Conservation (phyloP, 1,284 basidiomycete species). For the Ceratobasidium theobromae region DNA sequence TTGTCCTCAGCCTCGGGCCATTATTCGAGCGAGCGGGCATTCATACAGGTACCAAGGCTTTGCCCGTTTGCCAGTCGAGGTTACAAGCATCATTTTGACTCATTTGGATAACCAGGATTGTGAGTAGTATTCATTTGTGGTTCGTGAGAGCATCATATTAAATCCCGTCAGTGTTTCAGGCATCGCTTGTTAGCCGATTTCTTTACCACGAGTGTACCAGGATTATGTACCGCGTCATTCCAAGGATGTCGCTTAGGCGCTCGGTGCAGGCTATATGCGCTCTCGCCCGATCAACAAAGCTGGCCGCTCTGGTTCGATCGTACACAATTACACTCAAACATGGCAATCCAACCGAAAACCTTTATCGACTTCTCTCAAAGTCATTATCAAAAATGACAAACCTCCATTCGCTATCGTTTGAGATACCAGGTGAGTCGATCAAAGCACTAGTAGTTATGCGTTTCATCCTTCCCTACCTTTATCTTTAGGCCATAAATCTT, state of each 20-base stretch:
- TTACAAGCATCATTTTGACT: slow-evolving; percentile 3
- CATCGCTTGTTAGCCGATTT: slow-evolving; percentile 4
- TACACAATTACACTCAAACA: slow-evolving; percentile 24
- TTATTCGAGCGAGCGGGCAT: neutral
- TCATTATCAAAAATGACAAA: slow-evolving; percentile 7
- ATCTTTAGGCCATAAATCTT: slow-evolving; percentile 16
- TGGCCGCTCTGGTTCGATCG: slow-evolving; percentile 5
- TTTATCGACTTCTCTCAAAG: slow-evolving; percentile 10
- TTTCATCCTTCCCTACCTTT: neutral
- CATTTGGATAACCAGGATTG: neutral
- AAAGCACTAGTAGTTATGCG: no score
- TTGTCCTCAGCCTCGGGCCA: neutral
- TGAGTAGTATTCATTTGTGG: neutral
- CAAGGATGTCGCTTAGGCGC: slow-evolving; percentile 5
- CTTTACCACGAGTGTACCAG: slow-evolving; percentile 6
- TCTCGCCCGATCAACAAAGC: slow-evolving; percentile 3
- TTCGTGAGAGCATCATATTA: neutral
- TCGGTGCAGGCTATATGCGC: slow-evolving; percentile 15
- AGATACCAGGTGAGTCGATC: slow-evolving; percentile 25
- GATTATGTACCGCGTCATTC: slow-evolving; percentile 10
- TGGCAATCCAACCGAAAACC: slow-evolving; percentile 1
- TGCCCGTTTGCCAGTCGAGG: neutral
- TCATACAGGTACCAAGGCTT: neutral
- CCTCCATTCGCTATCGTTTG: slow-evolving; percentile 19
- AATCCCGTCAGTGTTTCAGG: neutral